phyloP scores from a whole-genome alignment of 164 flowering plant genomes.

The Taxillus chinensis region DNA sequence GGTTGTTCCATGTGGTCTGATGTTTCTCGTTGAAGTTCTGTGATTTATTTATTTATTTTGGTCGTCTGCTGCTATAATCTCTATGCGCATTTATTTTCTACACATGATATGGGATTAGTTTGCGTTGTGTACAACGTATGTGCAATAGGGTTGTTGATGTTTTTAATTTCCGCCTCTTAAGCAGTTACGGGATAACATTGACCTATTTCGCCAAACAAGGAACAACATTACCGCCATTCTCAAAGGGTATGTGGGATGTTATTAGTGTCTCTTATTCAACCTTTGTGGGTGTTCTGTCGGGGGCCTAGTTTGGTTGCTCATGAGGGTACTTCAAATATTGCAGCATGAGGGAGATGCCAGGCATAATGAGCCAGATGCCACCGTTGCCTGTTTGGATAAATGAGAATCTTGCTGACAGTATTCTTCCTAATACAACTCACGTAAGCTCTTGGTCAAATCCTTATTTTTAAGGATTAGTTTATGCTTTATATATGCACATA shows the following conservation, averaged over 20 bases:
- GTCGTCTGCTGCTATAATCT: no score
- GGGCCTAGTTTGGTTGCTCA: conserved; percentile 1
- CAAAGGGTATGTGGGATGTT: conserved; percentile 42
- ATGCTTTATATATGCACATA: background rate
- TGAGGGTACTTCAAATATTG: conserved; percentile 11
- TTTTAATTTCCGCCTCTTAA: background rate
- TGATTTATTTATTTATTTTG: no score
- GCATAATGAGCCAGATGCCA: conserved; percentile 85
- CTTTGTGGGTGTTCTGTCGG: conserved; percentile 1
- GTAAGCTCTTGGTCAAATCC: conserved; percentile 23
- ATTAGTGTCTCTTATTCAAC: background rate
- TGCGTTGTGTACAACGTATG: no score
- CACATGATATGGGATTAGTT: no score
- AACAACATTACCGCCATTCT: conserved; percentile 58
- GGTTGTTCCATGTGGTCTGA: no score
- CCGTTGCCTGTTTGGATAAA: conserved; percentile 64
- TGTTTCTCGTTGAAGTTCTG: no score
- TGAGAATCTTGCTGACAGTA: conserved; percentile 56
- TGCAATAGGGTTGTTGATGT: no score
- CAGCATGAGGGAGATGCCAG: conserved; percentile 80
- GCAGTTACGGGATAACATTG: conserved; percentile 76
- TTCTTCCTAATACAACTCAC: conserved; percentile 48
- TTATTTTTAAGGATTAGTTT: background rate
- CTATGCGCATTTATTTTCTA: no score
- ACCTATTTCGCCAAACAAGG: conserved; percentile 56